These are phyloP conservation scores for Rhododendron ferrugineum DNA, from an alignment of 148 eudicot species.

Conservation along the genomic window DNA sequence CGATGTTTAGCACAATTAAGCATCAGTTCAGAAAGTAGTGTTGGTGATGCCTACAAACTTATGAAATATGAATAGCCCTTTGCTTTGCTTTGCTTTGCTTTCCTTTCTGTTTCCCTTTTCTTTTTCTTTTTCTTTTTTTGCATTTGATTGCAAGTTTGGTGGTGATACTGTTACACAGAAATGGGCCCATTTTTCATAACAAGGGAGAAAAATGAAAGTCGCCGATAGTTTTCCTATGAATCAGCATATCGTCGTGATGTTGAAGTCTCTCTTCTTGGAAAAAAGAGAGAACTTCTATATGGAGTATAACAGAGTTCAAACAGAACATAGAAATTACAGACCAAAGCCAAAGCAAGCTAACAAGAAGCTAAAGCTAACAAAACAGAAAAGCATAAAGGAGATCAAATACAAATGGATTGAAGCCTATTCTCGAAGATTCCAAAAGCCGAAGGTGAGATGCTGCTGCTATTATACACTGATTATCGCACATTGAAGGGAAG, in stretches of 20 bases:
- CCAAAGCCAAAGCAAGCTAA: not conserved
- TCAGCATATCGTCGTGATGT: not conserved
- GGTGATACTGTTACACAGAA: not conserved
- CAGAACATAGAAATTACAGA: not conserved
- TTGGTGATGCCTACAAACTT: too few species aligned
- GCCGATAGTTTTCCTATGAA: not conserved
- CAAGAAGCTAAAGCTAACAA: not conserved
- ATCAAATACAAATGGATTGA: not conserved
- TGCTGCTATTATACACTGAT: not conserved
- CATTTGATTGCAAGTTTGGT: not conserved
- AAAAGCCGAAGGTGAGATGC: not conserved
- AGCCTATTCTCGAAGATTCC: not conserved
- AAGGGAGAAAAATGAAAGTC: not conserved
- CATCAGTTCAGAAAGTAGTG: too few species aligned
- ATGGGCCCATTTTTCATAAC: not conserved
- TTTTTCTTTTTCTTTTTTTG: not conserved
- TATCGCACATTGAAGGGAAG: not conserved
- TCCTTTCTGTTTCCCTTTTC: not conserved
- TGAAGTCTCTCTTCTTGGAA: not conserved
- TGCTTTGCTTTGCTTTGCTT: not conserved
- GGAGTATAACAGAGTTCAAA: not conserved
- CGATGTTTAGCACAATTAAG: too few species aligned
- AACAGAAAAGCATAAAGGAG: not conserved
- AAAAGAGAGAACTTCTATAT: not conserved
- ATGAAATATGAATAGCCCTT: not conserved